Base-by-base conservation (phyloP, 352 stramenopile genomes). In the Globisporangium alternatum region DNA sequence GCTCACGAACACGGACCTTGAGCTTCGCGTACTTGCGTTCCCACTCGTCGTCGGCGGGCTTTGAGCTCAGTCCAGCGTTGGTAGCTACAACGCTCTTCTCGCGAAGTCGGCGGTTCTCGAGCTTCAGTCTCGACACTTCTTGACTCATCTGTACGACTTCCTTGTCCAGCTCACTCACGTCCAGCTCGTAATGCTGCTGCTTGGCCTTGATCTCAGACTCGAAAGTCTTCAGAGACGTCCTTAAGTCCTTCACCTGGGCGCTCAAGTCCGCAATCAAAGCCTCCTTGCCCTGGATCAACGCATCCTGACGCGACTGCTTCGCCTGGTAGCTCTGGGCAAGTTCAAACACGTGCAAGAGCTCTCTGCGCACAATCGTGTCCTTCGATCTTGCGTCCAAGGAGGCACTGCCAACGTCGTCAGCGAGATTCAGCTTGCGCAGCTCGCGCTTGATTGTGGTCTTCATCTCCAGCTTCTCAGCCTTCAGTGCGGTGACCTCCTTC, bases 51-150 rank as follows among this genome's bases (percentile, higher is more conserved):
- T 55, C 30, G 17, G 28, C 33, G 33, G 71, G 59, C 37, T 53
- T 37, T 45, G 56, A 66, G 1, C 49, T n/a, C 3, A 65, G 54
- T 4, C 30, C 47, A 19, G 55, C 75, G 19, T n/a, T n/a, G 9
- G 15, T 19, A 7, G 21, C 35, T 15, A 15, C 49, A 12, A 58
- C 48, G 5, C 54, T 41, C 25, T 39, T 41, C 21, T 78, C 71
- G 62, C 71, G 71, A 52, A 88, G 62, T 30, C 77, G 51, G 17
- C 72, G 61, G 60, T 90, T 90, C 57, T 89, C 80, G 49, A 88
- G 47, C 49, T 71, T 77, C 25, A 93, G 60, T 31, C 76, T 78
- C 2, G 77, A 78, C 3, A 86, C 66, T 66, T 85, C 74, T 30
- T 71, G 51, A 43, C 59, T 69, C 67, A 81, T 68, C 1, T 43